phyloP scores from a whole-genome alignment of 768 basidiomycete species.

The Agaricus subrufescens region DNA sequence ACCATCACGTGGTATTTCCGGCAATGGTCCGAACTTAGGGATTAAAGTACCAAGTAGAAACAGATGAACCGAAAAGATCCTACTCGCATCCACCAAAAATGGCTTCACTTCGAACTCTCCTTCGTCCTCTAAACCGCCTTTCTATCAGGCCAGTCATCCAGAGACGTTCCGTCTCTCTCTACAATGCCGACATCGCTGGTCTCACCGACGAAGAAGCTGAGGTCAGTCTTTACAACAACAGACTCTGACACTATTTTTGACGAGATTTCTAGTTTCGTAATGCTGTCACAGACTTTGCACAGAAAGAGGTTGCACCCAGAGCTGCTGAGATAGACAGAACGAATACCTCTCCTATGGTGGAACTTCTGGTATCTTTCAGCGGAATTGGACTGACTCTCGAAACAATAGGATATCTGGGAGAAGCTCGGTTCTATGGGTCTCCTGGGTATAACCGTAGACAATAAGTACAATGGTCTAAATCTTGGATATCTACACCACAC shows the following conservation, averaged over 20 bases:
- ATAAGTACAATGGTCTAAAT: conserved; percentile 76
- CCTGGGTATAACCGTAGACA: conserved; percentile 79
- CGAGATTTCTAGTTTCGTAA: conserved; percentile 63
- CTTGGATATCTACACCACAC: conserved; percentile 86
- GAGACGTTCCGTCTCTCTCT: conserved; percentile 48
- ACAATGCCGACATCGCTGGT: conserved; percentile 70
- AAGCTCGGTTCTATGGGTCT: conserved; percentile 92
- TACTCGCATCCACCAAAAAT: background rate
- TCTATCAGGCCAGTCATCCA: conserved; percentile 6
- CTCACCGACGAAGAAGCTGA: conserved; percentile 77
- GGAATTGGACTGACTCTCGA: conserved; percentile 7
- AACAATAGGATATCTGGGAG: conserved; percentile 72
- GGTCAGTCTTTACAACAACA: conserved; percentile 33
- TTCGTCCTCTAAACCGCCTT: conserved; percentile 1
- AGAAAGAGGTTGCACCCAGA: conserved; percentile 79
- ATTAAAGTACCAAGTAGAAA: no score
- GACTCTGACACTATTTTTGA: conserved; percentile 3
- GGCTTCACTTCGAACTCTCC: conserved; percentile 4
- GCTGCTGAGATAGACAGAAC: conserved; percentile 84
- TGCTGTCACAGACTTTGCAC: conserved; percentile 74
- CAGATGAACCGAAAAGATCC: no score
- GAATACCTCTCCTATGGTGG: conserved; percentile 75
- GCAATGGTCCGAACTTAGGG: conserved; percentile 4
- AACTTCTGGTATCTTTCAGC: conserved; percentile 15
- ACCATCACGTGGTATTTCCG: conserved; percentile 8